phyloP scores from a whole-genome alignment of 163 green algal species.

The Scenedesmus sp. region DNA sequence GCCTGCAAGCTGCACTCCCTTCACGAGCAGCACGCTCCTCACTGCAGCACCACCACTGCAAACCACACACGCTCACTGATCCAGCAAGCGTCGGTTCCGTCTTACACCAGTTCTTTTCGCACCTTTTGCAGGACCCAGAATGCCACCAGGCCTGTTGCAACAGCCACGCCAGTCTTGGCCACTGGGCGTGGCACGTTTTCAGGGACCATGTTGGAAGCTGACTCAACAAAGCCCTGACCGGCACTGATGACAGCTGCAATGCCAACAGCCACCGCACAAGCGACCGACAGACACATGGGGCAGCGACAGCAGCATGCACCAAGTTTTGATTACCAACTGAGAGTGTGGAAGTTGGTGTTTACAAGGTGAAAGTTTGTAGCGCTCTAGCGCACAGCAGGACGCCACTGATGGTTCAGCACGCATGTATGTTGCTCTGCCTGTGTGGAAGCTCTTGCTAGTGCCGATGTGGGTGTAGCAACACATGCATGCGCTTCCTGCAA shows the following conservation, averaged over 20 bases:
- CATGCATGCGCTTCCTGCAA: not conserved
- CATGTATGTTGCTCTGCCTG: not conserved
- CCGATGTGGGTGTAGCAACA: not conserved
- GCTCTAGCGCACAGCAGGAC: too few relatives aligned
- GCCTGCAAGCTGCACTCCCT: too few relatives aligned
- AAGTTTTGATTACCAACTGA: too few relatives aligned
- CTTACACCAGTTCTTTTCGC: not conserved
- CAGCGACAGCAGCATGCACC: not conserved
- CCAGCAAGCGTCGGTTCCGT: too few relatives aligned
- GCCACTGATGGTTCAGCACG: not conserved
- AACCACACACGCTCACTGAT: too few relatives aligned
- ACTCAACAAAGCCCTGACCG: constrained; percentile 54
- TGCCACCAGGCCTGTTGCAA: constrained; percentile 49
- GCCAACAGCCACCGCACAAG: not conserved
- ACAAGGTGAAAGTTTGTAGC: not conserved
- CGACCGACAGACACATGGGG: too few relatives aligned
- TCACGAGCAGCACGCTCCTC: too few relatives aligned
- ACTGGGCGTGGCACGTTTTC: constrained; percentile 55
- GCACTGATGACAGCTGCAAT: constrained; percentile 47
- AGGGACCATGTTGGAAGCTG: constrained; percentile 57
- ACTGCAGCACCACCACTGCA: too few relatives aligned
- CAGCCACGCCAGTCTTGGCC: constrained; percentile 57
- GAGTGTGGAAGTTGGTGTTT: too few relatives aligned
- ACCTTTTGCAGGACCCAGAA: constrained; percentile 66
- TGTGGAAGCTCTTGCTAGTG: not conserved